Percentiles rank a stretch among this genome's conserved stretches.
Evolutionary conservation across 805 yeast genomes (phyloP).

Genomic region (Kluyveromyces starmeri): DNA sequence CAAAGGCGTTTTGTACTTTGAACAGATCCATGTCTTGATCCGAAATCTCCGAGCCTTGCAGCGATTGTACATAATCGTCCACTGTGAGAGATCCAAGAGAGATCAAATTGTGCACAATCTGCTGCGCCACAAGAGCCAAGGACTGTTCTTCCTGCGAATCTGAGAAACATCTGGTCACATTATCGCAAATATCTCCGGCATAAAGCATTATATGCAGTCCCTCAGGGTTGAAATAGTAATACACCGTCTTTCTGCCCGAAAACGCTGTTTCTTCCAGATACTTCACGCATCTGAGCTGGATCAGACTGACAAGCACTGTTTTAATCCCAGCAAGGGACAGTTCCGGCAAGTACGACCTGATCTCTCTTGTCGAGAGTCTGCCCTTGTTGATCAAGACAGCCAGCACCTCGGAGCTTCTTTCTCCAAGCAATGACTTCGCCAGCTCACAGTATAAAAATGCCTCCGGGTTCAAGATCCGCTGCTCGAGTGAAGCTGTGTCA

Average conservation of each 20-base stretch:
- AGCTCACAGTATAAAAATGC: constrained; percentile 49
- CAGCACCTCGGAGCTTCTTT: constrained; percentile 57
- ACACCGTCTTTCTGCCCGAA: constrained; percentile 28
- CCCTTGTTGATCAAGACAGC: constrained; percentile 60
- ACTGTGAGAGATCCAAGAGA: constrained; percentile 58
- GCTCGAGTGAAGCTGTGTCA: constrained; percentile 24
- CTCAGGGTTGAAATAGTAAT: constrained; percentile 52
- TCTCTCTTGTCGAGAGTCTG: constrained; percentile 47
- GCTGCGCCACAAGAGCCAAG: constrained; percentile 19
- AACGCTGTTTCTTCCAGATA: constrained; percentile 44
- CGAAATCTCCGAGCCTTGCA: constrained; percentile 18
- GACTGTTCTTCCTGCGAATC: constrained; percentile 7
- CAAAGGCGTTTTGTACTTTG: constrained; percentile 28
- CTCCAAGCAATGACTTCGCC: constrained; percentile 55
- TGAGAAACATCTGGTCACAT: constrained; percentile 34
- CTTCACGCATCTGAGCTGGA: constrained; percentile 70
- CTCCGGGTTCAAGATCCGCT: constrained; percentile 52
- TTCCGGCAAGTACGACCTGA: constrained; percentile 36
- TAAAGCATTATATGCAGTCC: constrained; percentile 61
- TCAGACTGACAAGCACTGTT: constrained; percentile 60
- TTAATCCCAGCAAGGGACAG: constrained; percentile 46
- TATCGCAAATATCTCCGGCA: constrained; percentile 64
- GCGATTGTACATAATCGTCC: constrained; percentile 37
- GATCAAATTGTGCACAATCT: constrained; percentile 60
- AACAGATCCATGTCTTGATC: constrained; percentile 23